A percentile compares a stretch with the other conserved stretches of the same genome.
Evolutionary conservation across 345 rosid genomes (phyloP).

Genomic region (Rubroshorea leprosula): DNA sequence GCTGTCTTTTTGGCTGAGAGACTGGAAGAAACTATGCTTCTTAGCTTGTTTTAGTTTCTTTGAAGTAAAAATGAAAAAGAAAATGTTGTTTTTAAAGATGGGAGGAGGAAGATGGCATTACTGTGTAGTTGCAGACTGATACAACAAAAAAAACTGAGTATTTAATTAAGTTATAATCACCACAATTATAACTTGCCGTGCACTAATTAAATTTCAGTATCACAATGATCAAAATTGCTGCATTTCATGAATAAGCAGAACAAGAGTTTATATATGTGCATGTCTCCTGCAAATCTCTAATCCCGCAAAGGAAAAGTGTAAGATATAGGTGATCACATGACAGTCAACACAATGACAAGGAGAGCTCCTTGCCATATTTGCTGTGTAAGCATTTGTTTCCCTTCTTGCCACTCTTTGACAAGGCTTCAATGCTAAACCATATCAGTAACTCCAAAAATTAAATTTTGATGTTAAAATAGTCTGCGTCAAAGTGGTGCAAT

Average conservation of each 20-base stretch:
- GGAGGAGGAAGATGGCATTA: neutral
- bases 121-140: neutral
- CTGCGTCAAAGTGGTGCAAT: slow-evolving; percentile 85
- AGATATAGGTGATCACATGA: too few species aligned
- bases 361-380: neutral
- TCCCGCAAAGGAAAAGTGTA: too few species aligned
- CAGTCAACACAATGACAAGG: neutral
- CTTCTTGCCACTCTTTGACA: neutral
- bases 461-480: slow-evolving; percentile 75
- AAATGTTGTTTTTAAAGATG: neutral
- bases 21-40: too few species aligned
- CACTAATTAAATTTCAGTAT: too few species aligned
- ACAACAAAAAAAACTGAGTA: too few species aligned
- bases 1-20: too few species aligned
- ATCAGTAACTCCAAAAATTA: slow-evolving; percentile 16
- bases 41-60: neutral
- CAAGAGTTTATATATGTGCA: too few species aligned
- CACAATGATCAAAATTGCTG: too few species aligned
- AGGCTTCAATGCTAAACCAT: neutral
- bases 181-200: too few species aligned
- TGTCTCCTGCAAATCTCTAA: too few species aligned
- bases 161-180: too few species aligned
- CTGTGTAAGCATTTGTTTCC: neutral
- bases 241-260: too few species aligned
- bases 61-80: neutral